These are phyloP conservation scores for Phytophthora cactorum DNA, from an alignment of 352 stramenopile genomes.

Conservation along the genomic window DNA sequence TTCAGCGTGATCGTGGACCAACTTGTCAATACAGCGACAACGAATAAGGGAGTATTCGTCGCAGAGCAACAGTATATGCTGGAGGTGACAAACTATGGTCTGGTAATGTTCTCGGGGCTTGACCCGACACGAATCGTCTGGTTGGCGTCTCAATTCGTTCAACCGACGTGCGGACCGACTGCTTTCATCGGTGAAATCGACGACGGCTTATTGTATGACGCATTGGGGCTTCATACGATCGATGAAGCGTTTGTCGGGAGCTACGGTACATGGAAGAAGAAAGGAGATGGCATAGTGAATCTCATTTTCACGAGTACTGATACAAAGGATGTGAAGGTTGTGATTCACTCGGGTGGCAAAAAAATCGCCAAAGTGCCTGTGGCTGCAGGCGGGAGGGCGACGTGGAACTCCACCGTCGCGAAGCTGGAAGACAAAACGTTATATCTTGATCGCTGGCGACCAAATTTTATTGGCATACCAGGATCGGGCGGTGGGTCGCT, in stretches of 20 bases:
- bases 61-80: constrained; percentile 20
- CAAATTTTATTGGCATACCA: constrained; percentile 18
- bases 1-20: constrained; percentile 34
- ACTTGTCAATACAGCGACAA: constrained; percentile 17
- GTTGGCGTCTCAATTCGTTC: constrained; percentile 31
- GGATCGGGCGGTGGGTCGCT: constrained; percentile 25
- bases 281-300: constrained; percentile 27
- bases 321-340: constrained; percentile 28
- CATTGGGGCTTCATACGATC: constrained; percentile 18
- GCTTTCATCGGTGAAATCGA: constrained; percentile 31
- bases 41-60: constrained; percentile 17
- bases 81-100: constrained; percentile 16
- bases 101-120: constrained; percentile 18
- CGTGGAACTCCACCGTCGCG: constrained; percentile 25
- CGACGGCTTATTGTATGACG: constrained; percentile 31
- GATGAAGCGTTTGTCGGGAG: constrained; percentile 32
- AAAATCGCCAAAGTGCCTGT: constrained; percentile 22
- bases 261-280: constrained; percentile 25
- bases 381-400: constrained; percentile 7
- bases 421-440: constrained; percentile 26
- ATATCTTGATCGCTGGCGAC: constrained; percentile 33
- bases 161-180: constrained; percentile 31
- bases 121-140: constrained; percentile 32
- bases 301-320: constrained; percentile 30
- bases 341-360: constrained; percentile 30